Base-by-base conservation (phyloP, 2,329 filamentous ascomycete genomes). In the Penicillium sp. region DNA sequence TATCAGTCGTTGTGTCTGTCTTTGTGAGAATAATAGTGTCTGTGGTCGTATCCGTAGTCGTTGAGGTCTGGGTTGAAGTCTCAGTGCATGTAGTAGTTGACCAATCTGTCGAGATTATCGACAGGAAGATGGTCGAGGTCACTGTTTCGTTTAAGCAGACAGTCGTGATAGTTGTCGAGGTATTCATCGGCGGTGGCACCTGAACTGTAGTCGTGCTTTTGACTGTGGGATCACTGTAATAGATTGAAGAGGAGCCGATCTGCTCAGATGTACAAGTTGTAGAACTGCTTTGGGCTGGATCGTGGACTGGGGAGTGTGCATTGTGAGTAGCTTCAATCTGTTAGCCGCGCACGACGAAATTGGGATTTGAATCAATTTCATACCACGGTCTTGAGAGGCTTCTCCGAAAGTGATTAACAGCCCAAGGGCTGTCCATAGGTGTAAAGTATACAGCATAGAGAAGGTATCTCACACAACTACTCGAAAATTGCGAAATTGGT, bases 191-290 rank as follows among this genome's bases (percentile, higher is more conserved):
- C n/a, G 53, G 37, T 19, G 53, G 45, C 26, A 57, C 26, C 24
- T 19, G 26, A 53, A 45, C 26, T 8, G 53, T 44, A 30, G 55
- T 40, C 19, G 62, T 59, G 51, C 26, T 59, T 13, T 35, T 56
- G n/a, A 59, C 28, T 13, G n/a, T 45, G 40, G 37, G 53, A 35
- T 54, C 45, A 24, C 59, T 49, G 40, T 54, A 24, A 24, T 33
- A 28, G 12, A 50, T 38, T 19, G 59, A 40, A 26, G 44, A 61
- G 7, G 44, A 22, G 10, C 42, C 17, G 2, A 56, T 40, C 33
- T 55, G 19, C 30, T 55, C 51, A 37, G 61, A 63, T 19, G 49
- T 56, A 47, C 30, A 60, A 10, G 37, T 42, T 8, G 61, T 61
- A 8, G 37, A 40, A 7, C 33, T 33, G 9, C 49, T 50, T 19